These are phyloP conservation scores for Aphanomyces euteiches DNA, from an alignment of 352 stramenopile species.

Conservation along the genomic window DNA sequence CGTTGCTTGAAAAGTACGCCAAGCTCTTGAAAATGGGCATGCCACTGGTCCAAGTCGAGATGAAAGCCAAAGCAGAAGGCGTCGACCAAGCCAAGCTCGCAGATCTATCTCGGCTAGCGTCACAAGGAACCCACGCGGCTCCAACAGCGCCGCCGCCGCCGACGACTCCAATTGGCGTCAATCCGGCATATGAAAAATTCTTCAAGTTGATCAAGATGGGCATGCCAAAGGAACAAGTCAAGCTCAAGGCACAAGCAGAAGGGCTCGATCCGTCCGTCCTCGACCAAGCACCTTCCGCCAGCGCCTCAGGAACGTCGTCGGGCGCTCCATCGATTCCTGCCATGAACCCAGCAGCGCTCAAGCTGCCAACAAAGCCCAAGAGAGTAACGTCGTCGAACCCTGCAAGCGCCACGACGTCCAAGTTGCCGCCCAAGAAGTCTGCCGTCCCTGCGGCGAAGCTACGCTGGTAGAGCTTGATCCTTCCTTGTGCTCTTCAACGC, in stretches of 20 bases:
- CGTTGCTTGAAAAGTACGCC: constrained; percentile 60
- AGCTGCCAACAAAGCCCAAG: neutral
- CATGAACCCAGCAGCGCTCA: neutral
- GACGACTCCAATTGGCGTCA: neutral
- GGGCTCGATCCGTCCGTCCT: constrained; percentile 52
- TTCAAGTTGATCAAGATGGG: constrained; percentile 93
- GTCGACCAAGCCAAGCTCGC: constrained; percentile 31
- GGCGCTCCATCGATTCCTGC: neutral
- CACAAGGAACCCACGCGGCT: neutral
- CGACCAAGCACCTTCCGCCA: constrained; percentile 42
- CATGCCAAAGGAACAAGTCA: constrained; percentile 83
- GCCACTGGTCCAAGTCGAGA: constrained; percentile 70
- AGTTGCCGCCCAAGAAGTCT: constrained; percentile 16
- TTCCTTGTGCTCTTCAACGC: neutral
- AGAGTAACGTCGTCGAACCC: neutral
- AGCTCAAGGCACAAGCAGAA: constrained; percentile 79
- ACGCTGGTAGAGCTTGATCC: neutral
- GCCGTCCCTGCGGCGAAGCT: constrained; percentile 1
- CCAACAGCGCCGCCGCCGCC: neutral
- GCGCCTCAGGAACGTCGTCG: neutral
- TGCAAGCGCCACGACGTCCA: neutral
- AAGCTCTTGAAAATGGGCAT: constrained; percentile 83
- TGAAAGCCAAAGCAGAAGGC: constrained; percentile 56
- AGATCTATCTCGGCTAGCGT: neutral
- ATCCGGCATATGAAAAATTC: constrained; percentile 81